Base-by-base conservation (phyloP, 768 basidiomycete species). In the Mycena belliarum region DNA sequence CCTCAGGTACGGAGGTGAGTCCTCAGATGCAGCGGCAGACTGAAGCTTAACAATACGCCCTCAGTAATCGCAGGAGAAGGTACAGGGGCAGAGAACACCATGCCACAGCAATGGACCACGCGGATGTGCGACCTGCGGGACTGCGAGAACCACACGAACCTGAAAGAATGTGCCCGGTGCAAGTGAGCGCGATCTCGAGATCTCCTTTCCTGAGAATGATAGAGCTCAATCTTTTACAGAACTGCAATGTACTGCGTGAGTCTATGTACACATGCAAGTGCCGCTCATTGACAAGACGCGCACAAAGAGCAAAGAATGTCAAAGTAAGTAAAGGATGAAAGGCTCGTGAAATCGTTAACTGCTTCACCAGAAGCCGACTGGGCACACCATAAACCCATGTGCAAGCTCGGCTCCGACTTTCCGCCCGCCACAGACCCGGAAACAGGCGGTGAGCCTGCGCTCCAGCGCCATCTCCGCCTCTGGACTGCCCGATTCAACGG, bases 221-320 rank as follows among this genome's bases (percentile, higher is more conserved):
- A n/a, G n/a, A n/a, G n/a, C n/a, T n/a, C 26, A 18, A 38, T 41
- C 35, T 33, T 12, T 24, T n/a, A n/a, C 23, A 63, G 62, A 46
- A 57, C 49, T 1, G 59, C 55, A 11, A 57, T 49, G 59, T 63
- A 63, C 28, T 63, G 62, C 26, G 58, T 60, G 50, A 44, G 62
- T 53, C 24, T 21, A 0, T 5, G 15, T 35, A 10, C 12, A 35
- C 35, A n/a, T 35, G 35, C 11, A 35, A 6, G 15, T 16, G 35
- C 8, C 4, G 12, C 15, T 35, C 15, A 35, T 9, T 14, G 11
- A 16, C 29, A 32, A 35, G 14, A 32, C 32, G 32, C 35, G 35
- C 10, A 16, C 15, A 24, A 9, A 55, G 55, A 55, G 55, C 43
- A 57, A 33, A 35, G 49, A 50, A 46, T 51, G 49, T 20, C 56